phyloP scores from a whole-genome alignment of 2,329 filamentous ascomycete genomes.

The Didymella glomerata region DNA sequence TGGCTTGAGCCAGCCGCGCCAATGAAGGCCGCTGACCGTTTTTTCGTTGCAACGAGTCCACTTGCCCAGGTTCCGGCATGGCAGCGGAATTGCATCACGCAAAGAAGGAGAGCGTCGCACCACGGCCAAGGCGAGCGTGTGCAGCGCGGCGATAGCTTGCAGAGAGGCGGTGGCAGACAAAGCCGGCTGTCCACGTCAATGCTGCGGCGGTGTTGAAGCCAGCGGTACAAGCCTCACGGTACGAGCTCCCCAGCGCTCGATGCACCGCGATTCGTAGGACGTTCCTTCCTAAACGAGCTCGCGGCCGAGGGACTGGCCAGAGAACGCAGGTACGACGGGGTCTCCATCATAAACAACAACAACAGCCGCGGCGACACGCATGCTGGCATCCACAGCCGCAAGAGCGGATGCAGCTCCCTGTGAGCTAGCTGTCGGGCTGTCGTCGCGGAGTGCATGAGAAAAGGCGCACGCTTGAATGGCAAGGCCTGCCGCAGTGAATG shows the following conservation, averaged over 20 bases:
- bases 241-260: conserved; percentile 10
- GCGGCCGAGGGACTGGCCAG: conserved; percentile 18
- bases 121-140: conserved; percentile 14
- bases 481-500: conserved; percentile 5
- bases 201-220: conserved; percentile 11
- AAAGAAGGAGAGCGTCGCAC: conserved; percentile 12
- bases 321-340: conserved; percentile 25
- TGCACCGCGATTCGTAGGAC: conserved; percentile 18
- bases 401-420: background rate
- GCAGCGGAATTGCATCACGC: conserved; percentile 20
- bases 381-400: background rate
- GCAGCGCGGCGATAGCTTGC: conserved; percentile 2
- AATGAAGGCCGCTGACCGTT: conserved; percentile 19
- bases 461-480: conserved; percentile 10
- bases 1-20: conserved; percentile 23
- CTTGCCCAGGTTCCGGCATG: conserved; percentile 21
- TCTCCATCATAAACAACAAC: background rate
- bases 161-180: conserved; percentile 5
- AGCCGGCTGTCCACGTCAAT: conserved; percentile 13
- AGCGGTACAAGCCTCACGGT: conserved; percentile 5
- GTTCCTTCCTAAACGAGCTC: conserved; percentile 22
- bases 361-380: conserved; percentile 3
- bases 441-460: conserved; percentile 6
- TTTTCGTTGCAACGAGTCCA: conserved; percentile 15
- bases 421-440: conserved; percentile 4